Conservation (phyloP, 1,139 yeast species). For the Taphrina pruni region DNA sequence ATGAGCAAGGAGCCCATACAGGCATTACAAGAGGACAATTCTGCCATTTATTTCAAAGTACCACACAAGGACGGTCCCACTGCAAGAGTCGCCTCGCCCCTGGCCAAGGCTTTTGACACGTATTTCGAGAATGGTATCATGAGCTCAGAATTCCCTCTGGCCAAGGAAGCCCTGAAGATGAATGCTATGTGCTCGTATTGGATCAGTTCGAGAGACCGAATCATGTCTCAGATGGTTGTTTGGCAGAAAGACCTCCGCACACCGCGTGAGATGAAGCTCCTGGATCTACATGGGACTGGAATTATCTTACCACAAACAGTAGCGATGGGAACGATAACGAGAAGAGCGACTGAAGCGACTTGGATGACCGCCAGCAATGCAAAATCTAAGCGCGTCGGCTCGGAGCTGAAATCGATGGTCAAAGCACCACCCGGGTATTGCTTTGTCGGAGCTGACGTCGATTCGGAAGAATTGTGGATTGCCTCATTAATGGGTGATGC, state of each 20-base stretch:
- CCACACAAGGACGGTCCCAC: conserved; percentile 89
- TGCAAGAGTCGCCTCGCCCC: conserved; percentile 74
- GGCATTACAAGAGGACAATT: conserved; percentile 47
- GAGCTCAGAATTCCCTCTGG: conserved; percentile 73
- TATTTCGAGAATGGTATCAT: conserved; percentile 76
- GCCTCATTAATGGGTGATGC: conserved; percentile 96
- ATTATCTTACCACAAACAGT: conserved; percentile 81
- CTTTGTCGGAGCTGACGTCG: conserved; percentile 98
- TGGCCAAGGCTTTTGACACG: conserved; percentile 75
- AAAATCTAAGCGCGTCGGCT: conserved; percentile 81
- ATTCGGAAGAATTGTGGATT: conserved; percentile 97
- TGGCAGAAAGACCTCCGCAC: conserved; percentile 53
- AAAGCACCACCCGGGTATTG: conserved; percentile 87
- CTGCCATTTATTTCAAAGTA: conserved; percentile 61
- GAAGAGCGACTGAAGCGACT: conserved; percentile 95
- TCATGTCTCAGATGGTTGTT: conserved; percentile 83
- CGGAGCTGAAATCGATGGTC: conserved; percentile 86
- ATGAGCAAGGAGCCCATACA: conserved; percentile 51
- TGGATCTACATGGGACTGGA: conserved; percentile 58
- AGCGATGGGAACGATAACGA: conserved; percentile 95
- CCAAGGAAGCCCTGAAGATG: conserved; percentile 75
- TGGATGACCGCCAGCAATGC: conserved; percentile 98
- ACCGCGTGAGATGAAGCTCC: conserved; percentile 48
- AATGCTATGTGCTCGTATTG: conserved; percentile 88
- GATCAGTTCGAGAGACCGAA: conserved; percentile 88